phyloP scores from a whole-genome alignment of 768 basidiomycete species.

The Suillus americanus region DNA sequence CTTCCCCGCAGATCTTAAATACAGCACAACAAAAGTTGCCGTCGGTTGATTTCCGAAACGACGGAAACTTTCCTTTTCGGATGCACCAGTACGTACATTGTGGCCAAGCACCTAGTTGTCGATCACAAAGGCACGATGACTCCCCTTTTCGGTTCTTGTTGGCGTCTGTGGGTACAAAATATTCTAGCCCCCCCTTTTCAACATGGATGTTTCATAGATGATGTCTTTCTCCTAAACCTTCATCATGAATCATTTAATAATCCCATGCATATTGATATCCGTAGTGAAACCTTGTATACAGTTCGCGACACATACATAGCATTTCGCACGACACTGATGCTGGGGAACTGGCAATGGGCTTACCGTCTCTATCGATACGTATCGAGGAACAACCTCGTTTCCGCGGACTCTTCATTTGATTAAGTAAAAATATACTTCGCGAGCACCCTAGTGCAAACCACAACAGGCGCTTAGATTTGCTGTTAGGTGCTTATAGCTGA shows the following conservation, averaged over 20 bases:
- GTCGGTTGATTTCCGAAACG: conserved; percentile 46
- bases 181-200: conserved; percentile 1
- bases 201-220: too few relatives aligned
- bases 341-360: not conserved
- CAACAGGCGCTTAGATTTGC: not conserved
- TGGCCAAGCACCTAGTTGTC: conserved; percentile 19
- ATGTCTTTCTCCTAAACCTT: not conserved
- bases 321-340: not conserved
- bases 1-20: conserved; percentile 20
- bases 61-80: conserved; percentile 49
- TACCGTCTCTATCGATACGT: not conserved
- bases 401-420: not conserved
- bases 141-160: conserved; percentile 5
- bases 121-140: conserved; percentile 32
- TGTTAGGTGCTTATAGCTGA: not conserved
- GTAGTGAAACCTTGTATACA: not conserved
- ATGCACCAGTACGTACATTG: conserved; percentile 27
- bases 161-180: conserved; percentile 6
- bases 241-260: not conserved
- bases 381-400: not conserved
- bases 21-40: conserved; percentile 16
- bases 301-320: not conserved
- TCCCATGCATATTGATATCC: too few relatives aligned
- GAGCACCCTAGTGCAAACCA: not conserved
- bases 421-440: not conserved